Base-by-base conservation (phyloP, 805 yeast genomes). In the Phaffomyces thermotolerans region DNA sequence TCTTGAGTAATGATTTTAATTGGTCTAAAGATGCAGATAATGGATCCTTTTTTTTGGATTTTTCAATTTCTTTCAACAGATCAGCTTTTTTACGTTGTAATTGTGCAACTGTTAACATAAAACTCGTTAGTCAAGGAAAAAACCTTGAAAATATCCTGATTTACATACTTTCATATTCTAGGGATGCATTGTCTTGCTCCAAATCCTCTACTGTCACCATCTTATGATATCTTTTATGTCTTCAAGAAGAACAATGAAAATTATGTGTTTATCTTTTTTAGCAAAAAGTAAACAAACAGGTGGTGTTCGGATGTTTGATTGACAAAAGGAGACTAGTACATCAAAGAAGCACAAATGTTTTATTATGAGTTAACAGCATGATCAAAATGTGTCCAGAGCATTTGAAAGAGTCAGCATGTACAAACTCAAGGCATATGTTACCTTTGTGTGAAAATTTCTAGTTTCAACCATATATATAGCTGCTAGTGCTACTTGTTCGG, bases 161-260 rank as follows among this genome's bases (percentile, higher is more conserved):
- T 12, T 10, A 49, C 54, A 17, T 25, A 56, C 58, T 60, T 43
- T 68, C 72, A 36, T 50, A 56, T 41, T 53, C 57, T 17, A 68
- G 43, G 3, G 72, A 61, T 2, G 56, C 58, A 17, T 62, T 62
- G 48, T 68, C 72, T 37, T 65, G 67, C 42, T 59, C 57, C 7
- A 63, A 44, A 12, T 62, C 68, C 6, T 52, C 58, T 5, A 61
- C 18, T 2, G 51, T 48, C 8, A 61, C 43, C 68, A 64, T 65
- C 12, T 8, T 32, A 10, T 18, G 9, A 33, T 17, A 18, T 15
- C 6, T 10, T 8, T 13, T 8, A 5, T 5, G 18, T 10, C 10
- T 10, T 18, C 3, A 3, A 18, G 10, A 10, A 23, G 7, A 23
- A 29, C 6, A 8, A 20, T 20, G 22, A 20, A 29, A 13, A 15